phyloP scores from a whole-genome alignment of 164 flowering plant species.

The Kalanchoe fedtschenkoi region DNA sequence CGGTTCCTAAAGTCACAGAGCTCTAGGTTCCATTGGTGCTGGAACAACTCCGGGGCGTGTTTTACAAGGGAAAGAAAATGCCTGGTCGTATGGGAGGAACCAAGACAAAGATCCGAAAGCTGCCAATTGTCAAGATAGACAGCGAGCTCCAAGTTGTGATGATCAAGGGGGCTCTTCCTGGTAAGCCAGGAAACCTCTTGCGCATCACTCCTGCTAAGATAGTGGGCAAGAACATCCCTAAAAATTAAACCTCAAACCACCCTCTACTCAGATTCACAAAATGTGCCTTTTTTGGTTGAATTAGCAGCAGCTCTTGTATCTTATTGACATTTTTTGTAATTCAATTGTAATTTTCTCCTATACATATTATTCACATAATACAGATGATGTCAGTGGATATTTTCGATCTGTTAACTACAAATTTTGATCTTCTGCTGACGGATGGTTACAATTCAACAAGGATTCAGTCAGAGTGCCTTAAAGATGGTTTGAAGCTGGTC shows the following conservation, averaged over 20 bases:
- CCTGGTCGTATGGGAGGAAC: slow-evolving; percentile 98
- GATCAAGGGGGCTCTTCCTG: slow-evolving; percentile 93
- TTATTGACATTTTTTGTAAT: too few relatives aligned
- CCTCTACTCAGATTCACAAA: not conserved
- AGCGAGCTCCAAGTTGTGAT: slow-evolving; percentile 67
- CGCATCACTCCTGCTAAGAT: slow-evolving; percentile 93
- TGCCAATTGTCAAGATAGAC: slow-evolving; percentile 77
- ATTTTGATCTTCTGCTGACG: too few relatives aligned
- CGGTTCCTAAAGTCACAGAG: slow-evolving; percentile 94
- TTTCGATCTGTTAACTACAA: too few relatives aligned
- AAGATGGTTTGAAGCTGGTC: too few relatives aligned
- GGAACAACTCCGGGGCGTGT: slow-evolving; percentile 97
- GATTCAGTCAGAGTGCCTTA: too few relatives aligned
- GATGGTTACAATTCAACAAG: too few relatives aligned
- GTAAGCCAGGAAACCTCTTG: slow-evolving; percentile 96
- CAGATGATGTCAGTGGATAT: too few relatives aligned
- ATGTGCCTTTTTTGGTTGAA: not conserved
- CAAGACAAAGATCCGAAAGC: slow-evolving; percentile 74
- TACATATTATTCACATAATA: too few relatives aligned
- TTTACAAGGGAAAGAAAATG: slow-evolving; percentile 94
- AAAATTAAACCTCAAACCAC: slow-evolving; percentile 28
- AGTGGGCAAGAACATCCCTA: slow-evolving; percentile 88
- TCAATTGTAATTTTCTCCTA: too few relatives aligned
- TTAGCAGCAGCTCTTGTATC: not conserved
- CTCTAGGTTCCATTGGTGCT: slow-evolving; percentile 88